Conservation (phyloP, 139 green algal genomes). For the Chlamydomonas incerta region DNA sequence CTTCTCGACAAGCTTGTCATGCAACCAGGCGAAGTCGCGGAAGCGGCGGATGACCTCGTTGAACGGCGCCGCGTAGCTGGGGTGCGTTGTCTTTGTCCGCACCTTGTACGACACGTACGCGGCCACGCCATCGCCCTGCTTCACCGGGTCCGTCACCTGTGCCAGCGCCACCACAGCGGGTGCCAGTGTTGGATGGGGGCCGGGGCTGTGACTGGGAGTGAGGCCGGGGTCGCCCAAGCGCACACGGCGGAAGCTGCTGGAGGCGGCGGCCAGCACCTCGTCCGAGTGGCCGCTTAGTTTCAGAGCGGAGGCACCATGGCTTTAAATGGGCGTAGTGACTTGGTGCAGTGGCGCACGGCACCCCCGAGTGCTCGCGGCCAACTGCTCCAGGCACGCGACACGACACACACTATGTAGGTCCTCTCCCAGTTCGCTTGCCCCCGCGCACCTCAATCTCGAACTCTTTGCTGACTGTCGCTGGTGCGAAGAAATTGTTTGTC, state of each 20-base stretch:
- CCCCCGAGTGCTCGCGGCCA: too few relatives aligned
- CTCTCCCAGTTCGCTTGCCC: not conserved
- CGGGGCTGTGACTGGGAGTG: not conserved
- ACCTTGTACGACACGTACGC: conserved; percentile 72
- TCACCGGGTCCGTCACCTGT: conserved; percentile 87
- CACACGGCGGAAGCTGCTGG: too few relatives aligned
- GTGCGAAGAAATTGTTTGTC: conserved; percentile 19
- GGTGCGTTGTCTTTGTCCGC: conserved; percentile 52
- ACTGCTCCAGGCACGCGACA: too few relatives aligned
- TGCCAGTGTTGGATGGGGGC: not conserved
- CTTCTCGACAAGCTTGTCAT: conserved; percentile 79
- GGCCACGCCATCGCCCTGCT: conserved; percentile 90
- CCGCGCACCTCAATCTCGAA: conserved; percentile 30
- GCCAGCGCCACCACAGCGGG: not conserved
- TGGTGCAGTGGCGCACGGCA: too few relatives aligned
- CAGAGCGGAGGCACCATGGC: too few relatives aligned
- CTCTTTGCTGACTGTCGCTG: not conserved
- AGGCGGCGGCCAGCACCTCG: too few relatives aligned
- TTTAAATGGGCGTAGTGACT: too few relatives aligned
- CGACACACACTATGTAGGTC: too few relatives aligned
- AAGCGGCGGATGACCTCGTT: conserved; percentile 90
- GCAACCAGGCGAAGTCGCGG: conserved; percentile 93
- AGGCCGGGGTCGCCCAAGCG: not conserved
- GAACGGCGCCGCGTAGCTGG: conserved; percentile 23
- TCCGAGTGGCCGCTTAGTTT: too few relatives aligned